Evolutionary conservation across 345 rosid species (phyloP).

Genomic region (Salix brachista): DNA sequence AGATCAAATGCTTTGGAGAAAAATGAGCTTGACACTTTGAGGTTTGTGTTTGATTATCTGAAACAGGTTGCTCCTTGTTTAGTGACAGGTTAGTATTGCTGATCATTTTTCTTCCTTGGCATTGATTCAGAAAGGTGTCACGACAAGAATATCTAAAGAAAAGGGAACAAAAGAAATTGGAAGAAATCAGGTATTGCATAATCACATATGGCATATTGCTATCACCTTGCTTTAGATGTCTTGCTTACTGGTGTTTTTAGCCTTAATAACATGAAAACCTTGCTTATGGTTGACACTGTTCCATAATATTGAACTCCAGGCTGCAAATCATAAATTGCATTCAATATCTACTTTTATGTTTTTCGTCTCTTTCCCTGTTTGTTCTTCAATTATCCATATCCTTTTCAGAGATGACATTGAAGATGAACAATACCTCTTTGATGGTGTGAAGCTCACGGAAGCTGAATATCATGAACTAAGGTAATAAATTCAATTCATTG

Average conservation of each 20-base stretch:
- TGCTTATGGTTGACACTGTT: too few relatives aligned
- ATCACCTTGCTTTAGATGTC: background rate
- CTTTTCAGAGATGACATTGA: constrained; percentile 74
- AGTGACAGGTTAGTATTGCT: background rate
- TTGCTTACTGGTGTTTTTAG: background rate
- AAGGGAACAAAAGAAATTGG: constrained; percentile 95
- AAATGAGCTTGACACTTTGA: constrained; percentile 60
- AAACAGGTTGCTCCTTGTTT: background rate
- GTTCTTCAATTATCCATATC: background rate
- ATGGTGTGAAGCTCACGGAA: constrained; percentile 69
- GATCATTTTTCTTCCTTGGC: constrained; percentile 16
- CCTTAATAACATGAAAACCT: background rate
- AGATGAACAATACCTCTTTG: constrained; percentile 84
- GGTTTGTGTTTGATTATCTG: constrained; percentile 36
- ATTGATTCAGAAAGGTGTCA: constrained; percentile 66
- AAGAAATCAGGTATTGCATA: constrained; percentile 64
- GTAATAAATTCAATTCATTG: constrained; percentile 34
- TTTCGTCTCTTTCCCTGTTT: background rate
- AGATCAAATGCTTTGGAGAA: constrained; percentile 63
- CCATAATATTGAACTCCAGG: background rate
- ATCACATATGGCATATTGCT: background rate
- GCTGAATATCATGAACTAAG: constrained; percentile 59
- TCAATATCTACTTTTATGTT: background rate
- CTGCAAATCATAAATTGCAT: background rate
- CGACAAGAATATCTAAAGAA: constrained; percentile 88